These are phyloP conservation scores for Farysia itapuensis DNA, from an alignment of 1,284 basidiomycete species.

Conservation along the genomic window DNA sequence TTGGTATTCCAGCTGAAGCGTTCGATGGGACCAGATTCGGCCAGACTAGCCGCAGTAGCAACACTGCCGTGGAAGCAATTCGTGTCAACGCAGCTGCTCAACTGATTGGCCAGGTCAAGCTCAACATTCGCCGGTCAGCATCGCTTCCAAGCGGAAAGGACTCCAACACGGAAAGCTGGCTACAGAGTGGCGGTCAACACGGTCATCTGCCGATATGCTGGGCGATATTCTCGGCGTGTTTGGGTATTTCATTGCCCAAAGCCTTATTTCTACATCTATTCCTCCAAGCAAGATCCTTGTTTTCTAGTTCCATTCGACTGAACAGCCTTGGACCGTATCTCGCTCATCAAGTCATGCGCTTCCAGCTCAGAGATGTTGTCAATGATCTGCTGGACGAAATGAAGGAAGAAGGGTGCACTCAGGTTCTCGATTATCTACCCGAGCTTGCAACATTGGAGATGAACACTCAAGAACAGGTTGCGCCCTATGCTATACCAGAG, in stretches of 20 bases:
- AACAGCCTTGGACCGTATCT: constrained; percentile 91
- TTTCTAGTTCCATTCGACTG: constrained; percentile 87
- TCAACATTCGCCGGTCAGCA: constrained; percentile 26
- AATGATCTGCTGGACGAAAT: constrained; percentile 7
- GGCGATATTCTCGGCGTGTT: constrained; percentile 77
- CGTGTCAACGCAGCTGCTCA: constrained; percentile 1
- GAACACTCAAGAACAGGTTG: no score
- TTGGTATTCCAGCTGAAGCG: constrained; percentile 13
- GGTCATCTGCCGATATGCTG: constrained; percentile 90
- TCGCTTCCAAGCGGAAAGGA: neutral
- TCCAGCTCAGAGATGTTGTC: constrained; percentile 64
- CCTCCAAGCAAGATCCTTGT: constrained; percentile 81
- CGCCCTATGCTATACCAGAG: no score
- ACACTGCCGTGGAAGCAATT: neutral
- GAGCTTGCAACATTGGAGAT: no score
- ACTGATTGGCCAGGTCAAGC: constrained; percentile 18
- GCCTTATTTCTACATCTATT: constrained; percentile 78
- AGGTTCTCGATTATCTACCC: no score
- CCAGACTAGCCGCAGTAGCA: neutral
- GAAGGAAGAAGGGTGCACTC: constrained; percentile 4
- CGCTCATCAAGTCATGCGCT: constrained; percentile 82
- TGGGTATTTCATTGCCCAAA: constrained; percentile 75
- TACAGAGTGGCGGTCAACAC: constrained; percentile 45
- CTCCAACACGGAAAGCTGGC: neutral
- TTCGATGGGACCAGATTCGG: constrained; percentile 4